phyloP scores from a whole-genome alignment of 129 eudicot genomes.

The Ambrosia trifida region DNA sequence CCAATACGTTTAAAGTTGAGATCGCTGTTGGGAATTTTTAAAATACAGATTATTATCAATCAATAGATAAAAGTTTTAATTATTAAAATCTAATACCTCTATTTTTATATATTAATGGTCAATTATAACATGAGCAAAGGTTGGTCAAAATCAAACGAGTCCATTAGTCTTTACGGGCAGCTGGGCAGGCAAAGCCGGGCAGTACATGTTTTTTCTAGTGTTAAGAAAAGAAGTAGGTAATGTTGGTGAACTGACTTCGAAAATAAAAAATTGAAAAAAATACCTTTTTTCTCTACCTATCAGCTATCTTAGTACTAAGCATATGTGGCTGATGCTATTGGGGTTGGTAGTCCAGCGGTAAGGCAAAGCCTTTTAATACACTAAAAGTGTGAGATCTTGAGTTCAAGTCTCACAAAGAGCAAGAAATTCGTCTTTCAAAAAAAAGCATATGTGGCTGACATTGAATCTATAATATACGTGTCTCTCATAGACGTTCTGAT shows the following conservation, averaged over 20 bases:
- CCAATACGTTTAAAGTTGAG: no score
- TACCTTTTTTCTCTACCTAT: background rate
- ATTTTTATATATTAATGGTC: conserved; percentile 1
- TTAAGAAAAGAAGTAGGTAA: conserved; percentile 14
- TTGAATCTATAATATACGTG: background rate
- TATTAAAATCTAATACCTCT: no score
- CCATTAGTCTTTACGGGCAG: conserved; percentile 17
- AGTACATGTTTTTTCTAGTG: background rate
- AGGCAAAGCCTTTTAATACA: no score
- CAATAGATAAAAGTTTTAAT: no score
- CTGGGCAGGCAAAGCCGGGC: conserved; percentile 15
- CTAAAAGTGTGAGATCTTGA: no score
- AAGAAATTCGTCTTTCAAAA: no score
- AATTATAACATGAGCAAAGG: background rate
- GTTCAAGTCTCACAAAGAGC: no score
- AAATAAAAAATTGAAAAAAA: background rate
- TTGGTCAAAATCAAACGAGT: conserved; percentile 24
- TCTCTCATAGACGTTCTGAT: background rate
- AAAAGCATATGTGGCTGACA: background rate
- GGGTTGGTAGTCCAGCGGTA: no score
- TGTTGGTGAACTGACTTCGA: conserved; percentile 9
- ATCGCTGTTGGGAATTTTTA: no score
- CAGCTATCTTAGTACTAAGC: no score
- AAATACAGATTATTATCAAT: no score
- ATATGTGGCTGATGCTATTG: background rate